These are phyloP conservation scores for Datisca glomerata DNA, from an alignment of 306 rosid genomes.

Conservation along the genomic window DNA sequence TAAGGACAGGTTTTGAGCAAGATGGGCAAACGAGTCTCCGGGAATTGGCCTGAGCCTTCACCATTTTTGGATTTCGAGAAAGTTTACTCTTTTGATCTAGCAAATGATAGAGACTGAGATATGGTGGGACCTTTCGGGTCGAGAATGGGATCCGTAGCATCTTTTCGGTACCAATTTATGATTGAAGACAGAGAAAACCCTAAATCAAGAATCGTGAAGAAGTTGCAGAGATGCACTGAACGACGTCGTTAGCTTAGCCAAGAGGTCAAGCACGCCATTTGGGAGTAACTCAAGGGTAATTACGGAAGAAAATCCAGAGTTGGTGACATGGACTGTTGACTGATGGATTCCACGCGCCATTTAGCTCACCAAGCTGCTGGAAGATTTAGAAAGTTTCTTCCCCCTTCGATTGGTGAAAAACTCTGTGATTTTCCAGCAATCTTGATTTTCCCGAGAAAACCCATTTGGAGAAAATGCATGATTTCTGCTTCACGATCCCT, in stretches of 20 bases:
- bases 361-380: neutral
- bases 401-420: neutral
- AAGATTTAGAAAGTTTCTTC: neutral
- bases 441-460: constrained; percentile 18
- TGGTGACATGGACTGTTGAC: neutral
- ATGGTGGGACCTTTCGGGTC: constrained; percentile 1
- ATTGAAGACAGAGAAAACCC: neutral
- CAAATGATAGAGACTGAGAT: neutral
- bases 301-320: neutral
- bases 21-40: constrained; percentile 59
- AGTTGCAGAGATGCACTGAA: neutral
- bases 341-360: constrained; percentile 28
- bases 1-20: constrained; percentile 59
- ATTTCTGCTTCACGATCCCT: constrained; percentile 87
- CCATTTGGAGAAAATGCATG: constrained; percentile 50
- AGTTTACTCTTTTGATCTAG: neutral
- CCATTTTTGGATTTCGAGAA: constrained; percentile 22
- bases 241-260: neutral
- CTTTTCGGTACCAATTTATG: neutral
- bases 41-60: constrained; percentile 25
- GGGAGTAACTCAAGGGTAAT: neutral
- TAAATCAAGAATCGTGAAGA: neutral
- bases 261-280: neutral
- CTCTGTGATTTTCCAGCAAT: constrained; percentile 2
- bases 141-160: constrained; percentile 2